These are phyloP conservation scores for Globisporangium nagaii DNA, from an alignment of 352 stramenopile species.

Conservation along the genomic window DNA sequence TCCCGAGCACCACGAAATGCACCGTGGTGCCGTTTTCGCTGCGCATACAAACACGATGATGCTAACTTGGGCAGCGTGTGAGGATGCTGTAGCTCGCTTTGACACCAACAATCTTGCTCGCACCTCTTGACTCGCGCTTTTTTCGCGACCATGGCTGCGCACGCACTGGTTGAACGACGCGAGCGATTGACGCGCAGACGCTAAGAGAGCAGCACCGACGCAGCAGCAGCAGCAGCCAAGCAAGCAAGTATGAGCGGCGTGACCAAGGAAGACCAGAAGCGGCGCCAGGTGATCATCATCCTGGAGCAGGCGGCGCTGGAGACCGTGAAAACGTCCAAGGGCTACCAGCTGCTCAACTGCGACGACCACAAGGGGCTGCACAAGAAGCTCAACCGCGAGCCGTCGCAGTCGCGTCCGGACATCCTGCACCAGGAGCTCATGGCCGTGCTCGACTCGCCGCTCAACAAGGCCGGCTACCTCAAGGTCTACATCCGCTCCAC, in stretches of 20 bases:
- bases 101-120: not conserved
- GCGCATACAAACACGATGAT: not conserved
- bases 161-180: not conserved
- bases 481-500: constrained; percentile 97
- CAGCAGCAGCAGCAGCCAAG: not conserved
- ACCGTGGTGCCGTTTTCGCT: not conserved
- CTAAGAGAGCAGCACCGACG: not conserved
- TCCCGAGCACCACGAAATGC: not conserved
- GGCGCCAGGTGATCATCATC: constrained; percentile 94
- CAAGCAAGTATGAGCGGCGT: constrained; percentile 21
- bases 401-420: constrained; percentile 96
- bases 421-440: constrained; percentile 99
- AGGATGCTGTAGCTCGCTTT: not conserved
- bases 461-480: constrained; percentile 99
- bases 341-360: constrained; percentile 99
- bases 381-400: constrained; percentile 96
- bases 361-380: constrained; percentile 97
- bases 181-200: not conserved
- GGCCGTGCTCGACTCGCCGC: constrained; percentile 96
- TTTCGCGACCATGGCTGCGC: too few species aligned
- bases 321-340: constrained; percentile 99
- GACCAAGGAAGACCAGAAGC: constrained; percentile 69
- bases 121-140: not conserved
- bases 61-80: not conserved
- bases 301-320: constrained; percentile 98